A percentile compares a stretch with the other conserved stretches of the same genome.
Conservation (phyloP, 805 yeast species). For the Kodamaea kakaduensis region DNA sequence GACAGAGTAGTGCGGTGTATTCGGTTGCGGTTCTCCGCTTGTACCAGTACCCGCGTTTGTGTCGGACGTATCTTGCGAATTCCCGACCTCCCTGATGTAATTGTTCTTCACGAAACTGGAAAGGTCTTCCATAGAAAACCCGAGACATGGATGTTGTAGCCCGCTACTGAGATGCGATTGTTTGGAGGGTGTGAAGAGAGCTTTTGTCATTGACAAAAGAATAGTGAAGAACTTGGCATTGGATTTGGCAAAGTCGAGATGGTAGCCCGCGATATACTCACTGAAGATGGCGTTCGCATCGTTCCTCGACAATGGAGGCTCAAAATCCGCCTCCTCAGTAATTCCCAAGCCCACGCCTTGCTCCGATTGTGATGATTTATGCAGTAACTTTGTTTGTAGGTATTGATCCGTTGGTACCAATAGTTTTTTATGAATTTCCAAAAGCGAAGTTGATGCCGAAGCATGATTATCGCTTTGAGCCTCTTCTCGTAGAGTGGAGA, state of each 20-base stretch:
- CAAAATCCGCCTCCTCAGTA: slow-evolving; percentile 2
- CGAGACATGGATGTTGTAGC: slow-evolving; percentile 18
- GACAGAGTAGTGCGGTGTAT: no score
- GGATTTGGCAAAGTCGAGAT: slow-evolving; percentile 16
- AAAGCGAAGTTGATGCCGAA: slow-evolving; percentile 11
- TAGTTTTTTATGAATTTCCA: slow-evolving; percentile 28
- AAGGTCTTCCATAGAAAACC: slow-evolving; percentile 29
- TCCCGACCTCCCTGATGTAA: slow-evolving; percentile 8
- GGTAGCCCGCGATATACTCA: neutral
- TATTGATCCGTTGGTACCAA: slow-evolving; percentile 35
- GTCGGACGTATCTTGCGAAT: neutral
- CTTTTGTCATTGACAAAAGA: slow-evolving; percentile 19
- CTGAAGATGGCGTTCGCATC: neutral
- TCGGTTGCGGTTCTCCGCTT: neutral
- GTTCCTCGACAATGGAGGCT: neutral
- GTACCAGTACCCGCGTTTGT: neutral
- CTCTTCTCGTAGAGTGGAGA: slow-evolving; percentile 23
- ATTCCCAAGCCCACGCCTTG: slow-evolving; percentile 20
- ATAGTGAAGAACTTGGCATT: slow-evolving; percentile 17
- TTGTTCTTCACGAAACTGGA: slow-evolving; percentile 20
- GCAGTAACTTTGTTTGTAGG: slow-evolving; percentile 18
- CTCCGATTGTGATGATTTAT: slow-evolving; percentile 15
- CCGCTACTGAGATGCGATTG: slow-evolving; percentile 22
- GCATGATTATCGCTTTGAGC: slow-evolving; percentile 15
- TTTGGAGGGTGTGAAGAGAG: slow-evolving; percentile 24